Base-by-base conservation (phyloP, 441 rosid genomes). In the Adansonia grandidieri region DNA sequence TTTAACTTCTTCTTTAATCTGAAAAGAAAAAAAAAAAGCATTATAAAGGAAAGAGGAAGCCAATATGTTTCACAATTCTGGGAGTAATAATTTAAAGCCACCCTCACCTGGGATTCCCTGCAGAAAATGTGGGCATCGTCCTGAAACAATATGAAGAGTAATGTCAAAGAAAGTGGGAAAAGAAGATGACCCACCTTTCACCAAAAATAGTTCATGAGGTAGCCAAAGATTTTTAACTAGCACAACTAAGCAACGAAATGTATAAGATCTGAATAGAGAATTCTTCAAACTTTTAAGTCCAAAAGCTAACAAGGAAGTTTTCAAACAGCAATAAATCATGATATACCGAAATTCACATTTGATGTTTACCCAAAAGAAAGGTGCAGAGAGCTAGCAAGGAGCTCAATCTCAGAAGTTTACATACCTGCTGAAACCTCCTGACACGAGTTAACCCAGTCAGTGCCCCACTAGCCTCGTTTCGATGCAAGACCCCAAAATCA, bases 71-170 rank as follows among this genome's bases (percentile, higher is more conserved):
- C 66, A 73, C n/a, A 73, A 20, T 13, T 57, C 8, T 42, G 13
- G 3, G 11, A 4, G 28, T 73, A 7, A 56, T 48, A 75, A 62
- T 72, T 22, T 67, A 80, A 75, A 69, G 56, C 77, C 65, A 71
- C 58, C 77, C 66, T 80, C 78, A 95, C 98, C 97, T 94, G 98
- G 20, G 86, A 83, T 76, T 90, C 94, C 85, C 89, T 89, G 86
- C 99, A 97, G 88, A 97, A 95, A 77, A 97, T 97, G 86, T 93
- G 99, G 79, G 99, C 97, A 85, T 95, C 98, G 81, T 95, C 99
- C 99, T 96, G 97, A 56, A 82, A 78, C 74, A 77, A 77, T 84
- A 71, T 1, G 78, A 17, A 57, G 60, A 57, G 17, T 42, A 74
- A 32, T 73, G 44, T 77, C 73, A 70, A 20, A 58, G 61, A 54